Evolutionary conservation across 2,329 filamentous ascomycete genomes (phyloP).

Genomic region (Chrysoporthe deuterocubensis): DNA sequence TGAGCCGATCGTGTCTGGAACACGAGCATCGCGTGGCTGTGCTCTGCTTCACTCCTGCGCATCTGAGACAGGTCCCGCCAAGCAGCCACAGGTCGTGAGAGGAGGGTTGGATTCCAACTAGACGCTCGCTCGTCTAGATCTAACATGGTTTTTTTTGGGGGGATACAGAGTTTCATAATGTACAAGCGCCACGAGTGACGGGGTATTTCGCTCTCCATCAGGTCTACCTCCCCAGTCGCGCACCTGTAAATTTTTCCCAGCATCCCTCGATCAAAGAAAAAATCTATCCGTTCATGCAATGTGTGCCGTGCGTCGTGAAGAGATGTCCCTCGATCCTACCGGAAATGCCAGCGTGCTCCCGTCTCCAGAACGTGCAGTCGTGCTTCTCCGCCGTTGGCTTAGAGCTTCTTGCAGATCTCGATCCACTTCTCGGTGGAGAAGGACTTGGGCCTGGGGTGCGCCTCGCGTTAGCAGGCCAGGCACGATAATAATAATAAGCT

Average conservation of each 20-base stretch:
- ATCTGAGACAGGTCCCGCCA: too few relatives aligned
- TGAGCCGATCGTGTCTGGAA: too few relatives aligned
- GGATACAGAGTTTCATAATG: constrained; percentile 19
- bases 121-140: constrained; percentile 13
- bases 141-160: constrained; percentile 13
- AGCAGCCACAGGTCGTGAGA: neutral
- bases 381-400: constrained; percentile 46
- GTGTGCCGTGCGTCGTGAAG: constrained; percentile 25
- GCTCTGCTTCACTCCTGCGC: too few relatives aligned
- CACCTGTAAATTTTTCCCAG: constrained; percentile 17
- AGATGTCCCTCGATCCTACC: constrained; percentile 32
- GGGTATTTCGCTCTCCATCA: constrained; percentile 27
- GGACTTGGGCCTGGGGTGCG: constrained; percentile 72
- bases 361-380: constrained; percentile 9
- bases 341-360: constrained; percentile 32
- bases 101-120: neutral
- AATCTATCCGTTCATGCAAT: constrained; percentile 38
- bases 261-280: constrained; percentile 28
- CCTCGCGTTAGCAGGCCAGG: constrained; percentile 20
- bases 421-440: constrained; percentile 98
- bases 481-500: neutral
- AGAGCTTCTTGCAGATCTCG: constrained; percentile 92
- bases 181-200: constrained; percentile 29
- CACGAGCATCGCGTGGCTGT: too few relatives aligned
- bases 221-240: constrained; percentile 28